Percentiles rank a stretch among this genome's conserved stretches.
phyloP scores from a whole-genome alignment of 176 grass and related monocot species.

The Chrysopogon serrulatus region DNA sequence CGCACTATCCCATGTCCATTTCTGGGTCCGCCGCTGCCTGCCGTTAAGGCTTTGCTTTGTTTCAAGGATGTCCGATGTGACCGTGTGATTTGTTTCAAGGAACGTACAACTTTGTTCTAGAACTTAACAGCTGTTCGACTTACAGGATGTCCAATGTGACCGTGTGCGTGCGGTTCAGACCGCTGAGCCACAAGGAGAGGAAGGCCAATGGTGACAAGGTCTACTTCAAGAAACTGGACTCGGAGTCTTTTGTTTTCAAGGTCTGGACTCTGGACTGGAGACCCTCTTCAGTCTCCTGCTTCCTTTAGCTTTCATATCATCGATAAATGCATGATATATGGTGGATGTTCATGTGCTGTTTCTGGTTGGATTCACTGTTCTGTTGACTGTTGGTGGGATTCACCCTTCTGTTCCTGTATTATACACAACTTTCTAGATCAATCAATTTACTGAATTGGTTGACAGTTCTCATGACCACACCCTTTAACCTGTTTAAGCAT shows the following conservation, averaged over 20 bases:
- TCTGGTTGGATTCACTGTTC: neutral
- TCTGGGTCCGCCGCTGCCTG: too few species aligned
- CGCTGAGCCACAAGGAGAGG: conserved; percentile 67
- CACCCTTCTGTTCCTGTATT: neutral
- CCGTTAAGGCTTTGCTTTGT: too few species aligned
- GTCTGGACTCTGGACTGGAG: conserved; percentile 34
- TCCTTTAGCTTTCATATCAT: neutral
- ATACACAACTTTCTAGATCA: neutral
- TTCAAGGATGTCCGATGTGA: too few species aligned
- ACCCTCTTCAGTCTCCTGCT: neutral
- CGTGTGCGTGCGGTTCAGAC: conserved; percentile 81
- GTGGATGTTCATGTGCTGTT: neutral
- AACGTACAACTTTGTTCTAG: neutral
- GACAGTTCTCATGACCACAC: neutral
- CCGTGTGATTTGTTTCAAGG: neutral
- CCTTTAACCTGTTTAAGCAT: neutral
- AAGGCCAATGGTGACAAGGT: conserved; percentile 41
- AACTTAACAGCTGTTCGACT: neutral
- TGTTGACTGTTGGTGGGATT: too few species aligned
- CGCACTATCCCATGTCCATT: too few species aligned
- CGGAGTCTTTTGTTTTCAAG: conserved; percentile 72
- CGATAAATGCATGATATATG: neutral
- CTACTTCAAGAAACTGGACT: conserved; percentile 57
- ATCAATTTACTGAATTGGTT: neutral
- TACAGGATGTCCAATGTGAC: conserved; percentile 73